Conservation (phyloP, 495 filamentous ascomycete species). For the Aspergillus panamensis region DNA sequence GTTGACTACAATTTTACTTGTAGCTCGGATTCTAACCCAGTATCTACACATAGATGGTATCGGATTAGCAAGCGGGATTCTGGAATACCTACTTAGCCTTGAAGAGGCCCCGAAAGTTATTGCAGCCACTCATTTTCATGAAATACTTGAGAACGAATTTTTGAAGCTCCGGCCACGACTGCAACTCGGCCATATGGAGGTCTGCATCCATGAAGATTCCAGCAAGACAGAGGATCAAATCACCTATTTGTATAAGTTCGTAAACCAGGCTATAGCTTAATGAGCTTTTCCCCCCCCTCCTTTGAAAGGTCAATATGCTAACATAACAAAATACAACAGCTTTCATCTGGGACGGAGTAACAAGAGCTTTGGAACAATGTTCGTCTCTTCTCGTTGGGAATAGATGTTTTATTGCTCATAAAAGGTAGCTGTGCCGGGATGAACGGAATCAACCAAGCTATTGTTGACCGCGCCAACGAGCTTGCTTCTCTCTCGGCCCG, state of each 20-base stretch:
- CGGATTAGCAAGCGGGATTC: slow-evolving; percentile 77
- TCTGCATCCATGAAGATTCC: slow-evolving; percentile 63
- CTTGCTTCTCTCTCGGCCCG: slow-evolving; percentile 64
- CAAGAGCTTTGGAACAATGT: slow-evolving; percentile 79
- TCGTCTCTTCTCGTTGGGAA: slow-evolving; percentile 18
- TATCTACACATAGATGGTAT: slow-evolving; percentile 61
- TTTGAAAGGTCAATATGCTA: not conserved
- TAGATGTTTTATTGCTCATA: not conserved
- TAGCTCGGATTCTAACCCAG: not conserved
- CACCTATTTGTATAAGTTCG: slow-evolving; percentile 80
- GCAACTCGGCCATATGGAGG: slow-evolving; percentile 81
- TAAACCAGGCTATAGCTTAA: not conserved
- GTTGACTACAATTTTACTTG: not conserved
- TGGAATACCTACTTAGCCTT: slow-evolving; percentile 66
- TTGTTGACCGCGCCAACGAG: slow-evolving; percentile 74
- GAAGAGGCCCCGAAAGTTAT: slow-evolving; percentile 74
- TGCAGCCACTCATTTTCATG: slow-evolving; percentile 90
- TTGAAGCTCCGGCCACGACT: slow-evolving; percentile 56
- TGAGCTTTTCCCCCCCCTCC: too few species aligned
- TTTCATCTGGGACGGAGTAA: slow-evolving; percentile 64
- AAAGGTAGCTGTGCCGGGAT: slow-evolving; percentile 65
- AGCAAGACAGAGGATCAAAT: slow-evolving; percentile 66
- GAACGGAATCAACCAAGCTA: slow-evolving; percentile 69
- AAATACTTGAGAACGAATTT: slow-evolving; percentile 78
- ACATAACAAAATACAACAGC: slow-evolving; percentile 21